A percentile compares a stretch with the other conserved stretches of the same genome.
Conservation (phyloP, 257 asterid genomes). For the Lycium ferocissimum region DNA sequence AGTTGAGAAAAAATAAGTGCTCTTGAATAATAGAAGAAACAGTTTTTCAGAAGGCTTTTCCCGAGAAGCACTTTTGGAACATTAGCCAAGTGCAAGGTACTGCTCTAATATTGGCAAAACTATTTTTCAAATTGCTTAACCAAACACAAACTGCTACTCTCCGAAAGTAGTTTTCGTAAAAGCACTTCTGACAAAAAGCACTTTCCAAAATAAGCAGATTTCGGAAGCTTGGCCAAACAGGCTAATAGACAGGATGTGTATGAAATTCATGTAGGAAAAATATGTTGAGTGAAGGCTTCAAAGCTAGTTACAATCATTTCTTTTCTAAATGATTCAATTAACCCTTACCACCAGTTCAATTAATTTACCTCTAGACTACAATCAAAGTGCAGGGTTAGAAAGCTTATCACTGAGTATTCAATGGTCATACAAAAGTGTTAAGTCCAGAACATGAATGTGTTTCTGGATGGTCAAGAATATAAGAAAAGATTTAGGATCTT, state of each 20-base stretch:
- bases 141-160: no score
- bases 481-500: not conserved
- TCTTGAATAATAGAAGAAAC: no score
- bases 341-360: not conserved
- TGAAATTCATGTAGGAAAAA: not conserved
- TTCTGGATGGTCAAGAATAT: not conserved
- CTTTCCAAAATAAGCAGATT: no score
- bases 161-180: no score
- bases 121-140: no score
- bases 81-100: no score
- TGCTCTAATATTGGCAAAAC: no score
- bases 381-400: not conserved
- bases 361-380: not conserved
- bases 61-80: no score
- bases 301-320: not conserved
- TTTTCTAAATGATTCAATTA: not conserved
- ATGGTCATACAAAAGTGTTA: not conserved
- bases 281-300: not conserved
- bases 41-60: no score
- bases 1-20: no score
- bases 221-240: no score
- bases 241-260: not conserved
- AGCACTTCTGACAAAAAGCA: no score
- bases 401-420: not conserved
- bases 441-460: not conserved